Evolutionary conservation across 768 basidiomycete species (phyloP).

Genomic region (Exidia glandulosa): DNA sequence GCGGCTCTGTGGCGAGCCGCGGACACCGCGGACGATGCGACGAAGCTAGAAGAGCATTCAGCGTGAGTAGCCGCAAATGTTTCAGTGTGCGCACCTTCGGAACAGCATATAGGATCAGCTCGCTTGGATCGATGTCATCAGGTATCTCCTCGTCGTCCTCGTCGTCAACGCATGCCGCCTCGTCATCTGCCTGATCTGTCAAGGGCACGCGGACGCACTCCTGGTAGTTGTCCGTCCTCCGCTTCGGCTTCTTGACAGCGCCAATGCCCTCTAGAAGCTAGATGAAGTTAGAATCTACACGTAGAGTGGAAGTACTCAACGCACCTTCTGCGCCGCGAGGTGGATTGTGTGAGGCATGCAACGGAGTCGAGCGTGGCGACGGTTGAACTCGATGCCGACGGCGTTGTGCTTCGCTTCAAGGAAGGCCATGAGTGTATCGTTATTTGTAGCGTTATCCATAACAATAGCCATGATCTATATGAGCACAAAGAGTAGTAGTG

Average conservation of each 20-base stretch:
- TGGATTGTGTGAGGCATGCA: constrained; percentile 32
- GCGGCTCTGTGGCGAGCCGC: constrained; percentile 2
- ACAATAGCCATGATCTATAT: constrained; percentile 24
- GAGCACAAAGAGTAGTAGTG: background rate
- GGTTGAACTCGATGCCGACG: constrained; percentile 16
- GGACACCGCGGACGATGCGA: constrained; percentile 2
- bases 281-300: background rate
- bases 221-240: constrained; percentile 10
- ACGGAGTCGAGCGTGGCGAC: constrained; percentile 14
- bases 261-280: constrained; percentile 5
- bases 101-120: too few relatives aligned
- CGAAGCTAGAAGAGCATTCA: constrained; percentile 1
- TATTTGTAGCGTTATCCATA: constrained; percentile 27
- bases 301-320: background rate
- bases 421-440: constrained; percentile 20
- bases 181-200: constrained; percentile 6
- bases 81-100: too few relatives aligned
- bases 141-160: background rate
- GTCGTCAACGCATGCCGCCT: constrained; percentile 8
- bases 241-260: constrained; percentile 10
- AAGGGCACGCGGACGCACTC: constrained; percentile 1
- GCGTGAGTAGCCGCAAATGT: too few relatives aligned
- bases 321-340: constrained; percentile 24
- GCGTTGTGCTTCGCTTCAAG: constrained; percentile 11
- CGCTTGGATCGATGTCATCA: too few relatives aligned